Base-by-base conservation (phyloP, 108 stramenopile species). In the Skeletonema grethae region DNA sequence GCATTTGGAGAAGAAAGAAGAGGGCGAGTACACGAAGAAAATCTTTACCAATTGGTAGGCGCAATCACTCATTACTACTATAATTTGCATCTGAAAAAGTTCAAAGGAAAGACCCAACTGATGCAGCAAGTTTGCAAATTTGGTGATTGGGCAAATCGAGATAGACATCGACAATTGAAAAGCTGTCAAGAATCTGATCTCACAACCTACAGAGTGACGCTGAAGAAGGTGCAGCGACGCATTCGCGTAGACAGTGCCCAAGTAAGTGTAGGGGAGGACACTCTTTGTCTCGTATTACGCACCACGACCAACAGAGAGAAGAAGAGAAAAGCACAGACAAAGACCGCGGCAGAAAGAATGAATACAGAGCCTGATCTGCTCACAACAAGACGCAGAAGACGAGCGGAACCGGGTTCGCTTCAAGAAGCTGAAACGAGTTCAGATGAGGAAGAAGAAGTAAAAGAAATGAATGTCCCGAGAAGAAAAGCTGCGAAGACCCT, bases 41-140 rank as follows among this genome's bases (percentile, higher is more conserved):
- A 85, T 58, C 59, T 85, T 53, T 80, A 69, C 50, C 25, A 58
- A 30, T 78, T 65, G 66, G 70, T 80, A 28, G 85, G 85, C 35
- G 82, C 79, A 29, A 48, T 83, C 0, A 69, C 59, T 0, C 35
- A 63, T 15, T 58, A 76, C 39, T 85, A 69, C 56, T 85, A 82
- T 67, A 57, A 65, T 13, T 45, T 20, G 57, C 81, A 82, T 53
- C 65, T 56, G 9, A 29, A 46, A 1, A 75, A 78, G 45, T 82
- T 53, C 50, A 31, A 36, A 24, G 61, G 61, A 39, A 72, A 72
- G 50, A 32, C 58, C 61, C 30, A 56, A 10, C 61, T 63, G 41
- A 32, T 35, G 70, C 43, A 56, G 9, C 70, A 50, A 25, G 60
- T 63, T 10, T 34, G 31, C 28, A 15, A 20, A 15, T 70, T 39